Conservation (phyloP, 2,329 filamentous ascomycete species). For the Juglanconis sp. region DNA sequence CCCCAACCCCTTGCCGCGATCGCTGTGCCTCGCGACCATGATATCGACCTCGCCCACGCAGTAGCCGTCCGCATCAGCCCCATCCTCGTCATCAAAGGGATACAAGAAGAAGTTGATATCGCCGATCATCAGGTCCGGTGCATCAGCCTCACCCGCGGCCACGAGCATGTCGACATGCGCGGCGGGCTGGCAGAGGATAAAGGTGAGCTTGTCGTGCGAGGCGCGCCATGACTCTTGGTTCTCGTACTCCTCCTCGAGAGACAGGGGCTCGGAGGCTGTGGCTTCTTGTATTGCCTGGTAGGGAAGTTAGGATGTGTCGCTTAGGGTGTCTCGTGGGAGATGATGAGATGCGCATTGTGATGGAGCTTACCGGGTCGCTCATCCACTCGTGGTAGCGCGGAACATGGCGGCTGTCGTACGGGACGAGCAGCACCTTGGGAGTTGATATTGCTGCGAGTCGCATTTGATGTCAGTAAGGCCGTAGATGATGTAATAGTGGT, state of each 20-base stretch:
- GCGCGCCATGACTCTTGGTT: conserved; percentile 88
- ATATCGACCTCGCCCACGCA: conserved; percentile 75
- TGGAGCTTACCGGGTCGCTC: conserved; percentile 62
- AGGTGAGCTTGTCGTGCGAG: conserved; percentile 84
- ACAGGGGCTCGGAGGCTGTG: conserved; percentile 84
- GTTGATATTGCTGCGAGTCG: conserved; percentile 60
- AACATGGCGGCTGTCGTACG: conserved; percentile 81
- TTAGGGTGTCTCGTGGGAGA: too few species aligned
- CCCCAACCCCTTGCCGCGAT: conserved; percentile 64
- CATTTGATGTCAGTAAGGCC: not conserved
- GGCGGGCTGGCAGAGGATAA: conserved; percentile 69
- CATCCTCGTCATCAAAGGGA: conserved; percentile 50
- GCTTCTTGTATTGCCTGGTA: conserved; percentile 70
- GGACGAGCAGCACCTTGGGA: conserved; percentile 68
- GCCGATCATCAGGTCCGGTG: conserved; percentile 59
- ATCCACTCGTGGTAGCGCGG: conserved; percentile 86
- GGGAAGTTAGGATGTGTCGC: not conserved
- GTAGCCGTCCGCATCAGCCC: conserved; percentile 25
- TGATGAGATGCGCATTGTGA: too few species aligned
- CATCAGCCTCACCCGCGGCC: conserved; percentile 48
- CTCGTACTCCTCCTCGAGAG: conserved; percentile 75
- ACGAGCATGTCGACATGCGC: conserved; percentile 19
- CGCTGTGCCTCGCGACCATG: conserved; percentile 67
- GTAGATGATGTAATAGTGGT: not conserved
- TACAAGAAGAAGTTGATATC: conserved; percentile 82